Conservation (phyloP, 306 rosid species). For the Acacia crassicarpa region DNA sequence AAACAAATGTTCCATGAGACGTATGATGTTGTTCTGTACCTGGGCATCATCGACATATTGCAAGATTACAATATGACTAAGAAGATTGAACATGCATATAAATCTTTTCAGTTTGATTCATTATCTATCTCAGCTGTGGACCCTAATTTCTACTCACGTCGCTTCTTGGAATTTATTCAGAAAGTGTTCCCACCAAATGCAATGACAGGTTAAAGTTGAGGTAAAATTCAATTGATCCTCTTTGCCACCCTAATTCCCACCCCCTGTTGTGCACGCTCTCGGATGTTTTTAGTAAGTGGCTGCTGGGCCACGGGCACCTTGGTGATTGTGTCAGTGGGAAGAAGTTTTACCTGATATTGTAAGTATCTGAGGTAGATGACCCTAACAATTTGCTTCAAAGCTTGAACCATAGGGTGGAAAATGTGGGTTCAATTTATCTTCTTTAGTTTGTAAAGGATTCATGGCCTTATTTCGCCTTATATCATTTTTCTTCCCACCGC, state of each 20-base stretch:
- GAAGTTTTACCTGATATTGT: conserved; percentile 4
- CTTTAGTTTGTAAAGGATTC: background rate
- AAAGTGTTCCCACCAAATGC: conserved; percentile 78
- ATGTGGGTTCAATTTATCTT: conserved; percentile 11
- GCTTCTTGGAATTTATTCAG: conserved; percentile 84
- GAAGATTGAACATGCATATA: conserved; percentile 91
- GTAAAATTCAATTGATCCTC: conserved; percentile 4
- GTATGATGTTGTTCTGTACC: conserved; percentile 90
- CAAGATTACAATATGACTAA: conserved; percentile 90
- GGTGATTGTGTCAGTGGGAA: background rate
- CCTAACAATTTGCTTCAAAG: background rate
- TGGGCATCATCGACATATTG: conserved; percentile 92
- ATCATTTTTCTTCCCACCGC: background rate
- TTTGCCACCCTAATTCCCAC: background rate
- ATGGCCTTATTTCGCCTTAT: background rate
- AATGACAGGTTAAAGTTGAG: conserved; percentile 37
- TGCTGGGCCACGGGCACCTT: background rate
- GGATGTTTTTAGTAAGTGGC: background rate
- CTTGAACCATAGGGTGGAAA: conserved; percentile 2
- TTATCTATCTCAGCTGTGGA: conserved; percentile 90
- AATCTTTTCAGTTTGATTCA: conserved; percentile 88
- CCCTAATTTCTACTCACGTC: conserved; percentile 88
- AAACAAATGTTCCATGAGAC: conserved; percentile 65
- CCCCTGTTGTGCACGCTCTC: conserved; percentile 29
- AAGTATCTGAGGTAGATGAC: conserved; percentile 20